Percentiles rank a stretch among this genome's conserved stretches.
phyloP scores from a whole-genome alignment of 345 rosid genomes.

The Eucalyptus pauciflora region DNA sequence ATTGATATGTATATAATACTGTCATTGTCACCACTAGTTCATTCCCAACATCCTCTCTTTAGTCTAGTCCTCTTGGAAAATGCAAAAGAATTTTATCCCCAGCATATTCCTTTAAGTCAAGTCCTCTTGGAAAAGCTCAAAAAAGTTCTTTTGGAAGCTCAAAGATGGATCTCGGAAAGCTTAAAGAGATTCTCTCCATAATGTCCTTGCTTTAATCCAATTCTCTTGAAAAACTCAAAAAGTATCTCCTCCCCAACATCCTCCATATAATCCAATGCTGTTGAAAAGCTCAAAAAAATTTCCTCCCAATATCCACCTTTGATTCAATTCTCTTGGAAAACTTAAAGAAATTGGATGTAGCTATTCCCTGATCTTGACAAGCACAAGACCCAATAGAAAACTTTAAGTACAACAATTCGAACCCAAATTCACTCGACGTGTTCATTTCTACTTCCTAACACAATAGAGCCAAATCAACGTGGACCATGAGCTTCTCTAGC shows the following conservation, averaged over 20 bases:
- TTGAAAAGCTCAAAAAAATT: not conserved
- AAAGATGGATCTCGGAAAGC: not conserved
- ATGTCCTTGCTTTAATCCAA: not conserved
- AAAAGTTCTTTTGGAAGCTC: not conserved
- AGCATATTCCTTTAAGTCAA: too few relatives aligned
- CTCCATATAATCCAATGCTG: not conserved
- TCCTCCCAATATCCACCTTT: not conserved
- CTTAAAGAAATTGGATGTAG: not conserved
- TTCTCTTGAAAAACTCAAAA: not conserved
- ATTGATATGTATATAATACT: too few relatives aligned
- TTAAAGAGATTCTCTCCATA: not conserved
- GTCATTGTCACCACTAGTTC: too few relatives aligned
- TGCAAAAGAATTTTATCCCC: too few relatives aligned
- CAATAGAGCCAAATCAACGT: not conserved
- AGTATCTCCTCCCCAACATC: fast-evolving
- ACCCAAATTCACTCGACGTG: too few relatives aligned
- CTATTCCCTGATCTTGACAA: not conserved
- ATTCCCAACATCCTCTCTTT: too few relatives aligned
- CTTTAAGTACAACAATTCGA: too few relatives aligned
- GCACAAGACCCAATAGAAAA: not conserved
- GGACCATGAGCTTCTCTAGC: not conserved
- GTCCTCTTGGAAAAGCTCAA: too few relatives aligned
- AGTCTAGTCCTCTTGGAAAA: too few relatives aligned
- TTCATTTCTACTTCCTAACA: not conserved
- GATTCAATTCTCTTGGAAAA: not conserved